phyloP scores from a whole-genome alignment of 495 filamentous ascomycete species.

The Bacidia gigantensis region DNA sequence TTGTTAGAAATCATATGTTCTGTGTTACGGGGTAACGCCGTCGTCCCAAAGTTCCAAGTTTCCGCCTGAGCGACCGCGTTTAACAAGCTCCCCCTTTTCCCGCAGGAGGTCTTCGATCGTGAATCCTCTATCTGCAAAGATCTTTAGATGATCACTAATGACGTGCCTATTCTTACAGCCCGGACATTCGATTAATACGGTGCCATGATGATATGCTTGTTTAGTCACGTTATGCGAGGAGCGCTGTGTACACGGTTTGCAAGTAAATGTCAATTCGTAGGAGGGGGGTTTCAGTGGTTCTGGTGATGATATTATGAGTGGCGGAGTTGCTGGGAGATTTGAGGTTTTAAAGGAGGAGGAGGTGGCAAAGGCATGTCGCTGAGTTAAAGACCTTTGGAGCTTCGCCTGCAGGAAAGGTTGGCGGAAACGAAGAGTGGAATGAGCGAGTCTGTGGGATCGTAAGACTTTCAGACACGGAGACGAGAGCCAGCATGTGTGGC shows the following conservation, averaged over 20 bases:
- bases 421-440: too few relatives aligned
- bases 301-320: slow-evolving; percentile 18
- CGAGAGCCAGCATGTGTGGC: too few relatives aligned
- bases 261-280: slow-evolving; percentile 84
- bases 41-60: slow-evolving; percentile 40
- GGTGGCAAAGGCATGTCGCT: too few relatives aligned
- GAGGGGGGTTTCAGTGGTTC: slow-evolving; percentile 47
- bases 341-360: too few relatives aligned
- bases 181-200: slow-evolving; percentile 77
- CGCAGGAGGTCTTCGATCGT: slow-evolving; percentile 61
- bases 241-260: slow-evolving; percentile 64
- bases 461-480: too few relatives aligned
- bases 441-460: too few relatives aligned
- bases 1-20: not conserved
- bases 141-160: slow-evolving; percentile 77
- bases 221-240: slow-evolving; percentile 71
- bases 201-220: slow-evolving; percentile 84
- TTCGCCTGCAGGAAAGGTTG: too few relatives aligned
- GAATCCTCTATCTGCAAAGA: slow-evolving; percentile 52
- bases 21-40: slow-evolving; percentile 6
- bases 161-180: slow-evolving; percentile 72
- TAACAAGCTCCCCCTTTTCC: slow-evolving; percentile 50
- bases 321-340: slow-evolving; percentile 23
- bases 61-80: slow-evolving; percentile 36
- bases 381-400: too few relatives aligned